Evolutionary conservation across 2,329 filamentous ascomycete genomes (phyloP), one percentile per base, ranked within the genome.

Genomic region (Botrytis porri): DNA sequence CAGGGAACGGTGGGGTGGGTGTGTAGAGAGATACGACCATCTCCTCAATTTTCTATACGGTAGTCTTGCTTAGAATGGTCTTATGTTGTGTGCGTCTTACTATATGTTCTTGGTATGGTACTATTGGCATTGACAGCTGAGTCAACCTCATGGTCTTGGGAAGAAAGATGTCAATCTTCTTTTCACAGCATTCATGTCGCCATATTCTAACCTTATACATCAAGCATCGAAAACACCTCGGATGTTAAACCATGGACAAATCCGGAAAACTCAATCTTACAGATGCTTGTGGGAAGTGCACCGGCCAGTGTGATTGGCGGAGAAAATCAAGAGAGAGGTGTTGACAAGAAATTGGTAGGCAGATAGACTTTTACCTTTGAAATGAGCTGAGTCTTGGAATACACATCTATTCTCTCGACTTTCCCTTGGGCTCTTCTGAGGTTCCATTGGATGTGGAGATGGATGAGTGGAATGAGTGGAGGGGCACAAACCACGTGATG

Each of bases 231-330:
- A 9, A 16, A 48, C 41, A 67, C 64, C 45, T 67, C 39, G 61
- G 61, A 64, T 64, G 39, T n/a, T 25, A 35, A 48, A 18, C 32
- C 37, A 39, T 66, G 45, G 45, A 66, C 64, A 39, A 37, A 54
- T 66, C 45, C 45, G 64, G 64, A 54, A 66, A 39, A 22, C 32
- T 54, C 64, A 66, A n/a, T 37, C 64, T 20, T 54, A 35, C 64
- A 45, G 16, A 54, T 39, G 14, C 63, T 12, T 51, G 45, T 25
- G 35, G 59, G 12, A 37, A 18, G 10, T 14, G 25, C 22, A n/a
- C 43, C 20, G 43, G 10, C 14, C 6, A n/a, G 37, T 51, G 4
- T 32, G 29, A 66, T 67, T 67, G 64, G 64, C 45, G 64, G 64
- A 54, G 45, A 67, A 64, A 54, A 39, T 48, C 14, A 41, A 66